phyloP scores from a whole-genome alignment of 2,329 filamentous ascomycete genomes.

The Achaetomium macrosporum region DNA sequence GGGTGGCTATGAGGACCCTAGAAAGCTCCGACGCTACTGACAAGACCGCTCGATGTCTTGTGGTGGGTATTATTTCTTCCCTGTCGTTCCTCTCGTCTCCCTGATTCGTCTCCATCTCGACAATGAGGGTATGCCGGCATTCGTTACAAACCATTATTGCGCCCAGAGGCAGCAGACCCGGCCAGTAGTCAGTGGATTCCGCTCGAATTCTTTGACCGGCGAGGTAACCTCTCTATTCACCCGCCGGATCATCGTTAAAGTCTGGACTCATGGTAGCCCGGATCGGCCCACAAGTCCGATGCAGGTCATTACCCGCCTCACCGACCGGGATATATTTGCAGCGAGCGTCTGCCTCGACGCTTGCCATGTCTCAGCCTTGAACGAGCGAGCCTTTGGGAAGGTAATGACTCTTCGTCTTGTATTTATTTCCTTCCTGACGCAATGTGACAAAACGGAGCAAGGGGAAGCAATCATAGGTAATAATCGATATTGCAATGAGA shows the following conservation, averaged over 20 bases:
- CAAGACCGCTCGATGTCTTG: conserved; percentile 33
- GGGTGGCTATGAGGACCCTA: conserved; percentile 72
- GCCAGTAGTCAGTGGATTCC: neutral
- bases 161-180: neutral
- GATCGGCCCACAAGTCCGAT: no score
- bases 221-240: neutral
- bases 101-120: conserved; percentile 20
- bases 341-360: no score
- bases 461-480: conserved; percentile 12
- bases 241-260: neutral
- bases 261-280: neutral
- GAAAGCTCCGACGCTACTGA: conserved; percentile 61
- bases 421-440: conserved; percentile 9
- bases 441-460: conserved; percentile 5
- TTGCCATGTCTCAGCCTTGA: neutral
- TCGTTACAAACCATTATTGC: neutral
- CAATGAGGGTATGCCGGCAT: conserved; percentile 27
- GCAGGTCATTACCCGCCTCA: neutral
- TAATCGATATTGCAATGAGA: conserved; percentile 6
- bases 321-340: no score
- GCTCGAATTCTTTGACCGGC: neutral
- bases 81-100: conserved; percentile 22
- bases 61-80: conserved; percentile 40
- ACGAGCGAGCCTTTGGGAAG: neutral
- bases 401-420: conserved; percentile 9